Evolutionary conservation across 768 basidiomycete genomes (phyloP).

Genomic region (Phanerochaete carnosa): DNA sequence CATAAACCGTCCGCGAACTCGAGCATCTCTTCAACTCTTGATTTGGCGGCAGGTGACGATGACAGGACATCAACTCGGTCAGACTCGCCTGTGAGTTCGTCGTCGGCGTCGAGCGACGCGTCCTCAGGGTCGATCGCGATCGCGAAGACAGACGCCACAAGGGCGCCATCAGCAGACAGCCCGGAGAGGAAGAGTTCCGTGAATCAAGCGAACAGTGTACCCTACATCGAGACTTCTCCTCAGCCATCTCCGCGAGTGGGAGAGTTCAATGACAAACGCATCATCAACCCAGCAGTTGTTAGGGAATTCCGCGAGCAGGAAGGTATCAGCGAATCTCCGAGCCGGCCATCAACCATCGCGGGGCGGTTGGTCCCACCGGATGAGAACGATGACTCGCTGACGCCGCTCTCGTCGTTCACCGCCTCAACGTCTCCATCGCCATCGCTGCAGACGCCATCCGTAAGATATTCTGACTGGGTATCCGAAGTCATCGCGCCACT

Average conservation of each 20-base stretch:
- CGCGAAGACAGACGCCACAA: neutral
- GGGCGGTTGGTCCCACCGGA: neutral
- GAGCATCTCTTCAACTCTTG: conserved; percentile 5
- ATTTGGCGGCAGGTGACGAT: neutral
- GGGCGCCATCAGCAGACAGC: neutral
- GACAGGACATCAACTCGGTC: conserved; percentile 13
- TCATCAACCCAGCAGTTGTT: conserved; percentile 15
- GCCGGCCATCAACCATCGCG: conserved; percentile 22
- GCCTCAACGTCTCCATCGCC: conserved; percentile 19
- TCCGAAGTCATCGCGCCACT: conserved; percentile 56
- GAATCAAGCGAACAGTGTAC: neutral
- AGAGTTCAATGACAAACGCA: conserved; percentile 16
- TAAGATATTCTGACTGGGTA: conserved; percentile 61
- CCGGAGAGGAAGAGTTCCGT: neutral
- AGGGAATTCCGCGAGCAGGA: conserved; percentile 16
- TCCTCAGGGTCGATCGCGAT: conserved; percentile 14
- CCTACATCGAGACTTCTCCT: conserved; percentile 20
- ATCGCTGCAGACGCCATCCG: conserved; percentile 41
- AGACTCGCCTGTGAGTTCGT: conserved; percentile 20
- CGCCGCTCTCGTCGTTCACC: neutral
- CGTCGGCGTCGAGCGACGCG: conserved; percentile 20
- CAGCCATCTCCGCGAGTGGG: conserved; percentile 19
- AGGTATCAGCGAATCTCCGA: neutral
- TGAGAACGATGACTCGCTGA: neutral
- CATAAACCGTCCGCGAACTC: neutral